Conservation (phyloP, 805 yeast genomes). For the Wickerhamiella hasegawae region DNA sequence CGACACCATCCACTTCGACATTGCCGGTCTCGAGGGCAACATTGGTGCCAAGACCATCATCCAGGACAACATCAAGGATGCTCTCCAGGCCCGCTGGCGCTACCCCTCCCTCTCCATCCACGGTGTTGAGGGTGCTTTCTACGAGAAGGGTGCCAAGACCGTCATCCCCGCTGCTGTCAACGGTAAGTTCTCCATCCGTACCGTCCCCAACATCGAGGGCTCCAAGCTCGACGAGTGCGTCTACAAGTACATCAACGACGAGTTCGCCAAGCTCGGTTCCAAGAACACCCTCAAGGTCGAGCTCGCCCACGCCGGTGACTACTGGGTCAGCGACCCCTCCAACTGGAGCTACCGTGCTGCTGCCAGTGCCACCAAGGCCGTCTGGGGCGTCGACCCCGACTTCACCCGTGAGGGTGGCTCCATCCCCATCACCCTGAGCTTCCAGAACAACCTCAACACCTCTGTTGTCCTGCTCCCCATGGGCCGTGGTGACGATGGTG, state of each 20-base stretch:
- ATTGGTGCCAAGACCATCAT: conserved; percentile 77
- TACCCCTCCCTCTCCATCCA: conserved; percentile 90
- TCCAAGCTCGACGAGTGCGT: conserved; percentile 66
- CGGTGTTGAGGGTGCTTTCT: conserved; percentile 96
- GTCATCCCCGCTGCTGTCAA: conserved; percentile 89
- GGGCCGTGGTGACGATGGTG: conserved; percentile 99
- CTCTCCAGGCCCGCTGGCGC: conserved; percentile 98
- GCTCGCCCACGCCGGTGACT: conserved; percentile 85
- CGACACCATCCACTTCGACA: conserved; percentile 70
- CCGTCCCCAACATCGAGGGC: conserved; percentile 87
- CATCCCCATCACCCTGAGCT: conserved; percentile 89
- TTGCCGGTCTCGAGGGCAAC: conserved; percentile 74
- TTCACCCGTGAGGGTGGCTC: conserved; percentile 98
- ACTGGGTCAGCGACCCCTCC: conserved; percentile 92
- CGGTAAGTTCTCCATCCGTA: conserved; percentile 94
- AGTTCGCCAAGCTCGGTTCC: conserved; percentile 52
- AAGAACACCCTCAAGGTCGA: conserved; percentile 61
- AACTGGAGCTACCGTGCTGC: conserved; percentile 92
- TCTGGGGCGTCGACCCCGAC: conserved; percentile 92
- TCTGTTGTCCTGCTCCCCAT: conserved; percentile 83
- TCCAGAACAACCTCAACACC: conserved; percentile 74
- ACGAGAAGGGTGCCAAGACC: conserved; percentile 91
- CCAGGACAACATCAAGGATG: conserved; percentile 61
- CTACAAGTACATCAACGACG: conserved; percentile 46
- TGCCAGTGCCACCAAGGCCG: conserved; percentile 79